Percentiles rank a stretch among this genome's conserved stretches.
These are phyloP conservation scores for Alternaria novae-zelandiae DNA, from an alignment of 2,329 filamentous ascomycete species.

Conservation along the genomic window DNA sequence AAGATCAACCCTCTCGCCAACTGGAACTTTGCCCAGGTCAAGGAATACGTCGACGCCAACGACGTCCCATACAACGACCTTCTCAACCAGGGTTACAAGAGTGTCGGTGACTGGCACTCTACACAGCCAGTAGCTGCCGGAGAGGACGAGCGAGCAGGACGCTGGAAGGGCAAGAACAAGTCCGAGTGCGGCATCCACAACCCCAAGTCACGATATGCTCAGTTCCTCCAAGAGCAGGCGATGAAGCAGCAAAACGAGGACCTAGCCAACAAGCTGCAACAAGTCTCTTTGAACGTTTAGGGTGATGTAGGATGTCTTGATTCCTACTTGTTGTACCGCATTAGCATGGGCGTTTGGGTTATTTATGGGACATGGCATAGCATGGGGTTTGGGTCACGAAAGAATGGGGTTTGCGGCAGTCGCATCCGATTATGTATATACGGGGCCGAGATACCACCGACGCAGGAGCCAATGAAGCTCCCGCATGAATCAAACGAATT, in stretches of 20 bases:
- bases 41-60: constrained; percentile 84
- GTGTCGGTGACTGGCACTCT: constrained; percentile 97
- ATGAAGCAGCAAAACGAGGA: constrained; percentile 59
- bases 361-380: constrained; percentile 16
- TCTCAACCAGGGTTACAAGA: constrained; percentile 95
- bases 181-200: constrained; percentile 99
- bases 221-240: constrained; percentile 79
- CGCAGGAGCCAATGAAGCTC: constrained; percentile 19
- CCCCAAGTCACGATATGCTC: constrained; percentile 90
- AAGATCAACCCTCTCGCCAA: constrained; percentile 98
- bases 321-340: constrained; percentile 11
- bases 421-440: constrained; percentile 15
- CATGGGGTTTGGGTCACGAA: constrained; percentile 11
- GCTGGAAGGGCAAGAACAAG: constrained; percentile 96
- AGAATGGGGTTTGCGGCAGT: constrained; percentile 7
- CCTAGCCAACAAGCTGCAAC: constrained; percentile 39
- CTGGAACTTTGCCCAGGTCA: constrained; percentile 91
- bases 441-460: constrained; percentile 34
- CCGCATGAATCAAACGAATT: constrained; percentile 13
- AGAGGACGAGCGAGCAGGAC: constrained; percentile 93
- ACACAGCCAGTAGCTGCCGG: constrained; percentile 86
- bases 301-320: constrained; percentile 5
- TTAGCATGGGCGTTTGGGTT: constrained; percentile 48
- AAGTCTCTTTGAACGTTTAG: constrained; percentile 32
- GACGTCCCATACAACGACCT: constrained; percentile 92